Evolutionary conservation across 1,139 yeast species (phyloP).

Genomic region (Hanseniaspora sp.): DNA sequence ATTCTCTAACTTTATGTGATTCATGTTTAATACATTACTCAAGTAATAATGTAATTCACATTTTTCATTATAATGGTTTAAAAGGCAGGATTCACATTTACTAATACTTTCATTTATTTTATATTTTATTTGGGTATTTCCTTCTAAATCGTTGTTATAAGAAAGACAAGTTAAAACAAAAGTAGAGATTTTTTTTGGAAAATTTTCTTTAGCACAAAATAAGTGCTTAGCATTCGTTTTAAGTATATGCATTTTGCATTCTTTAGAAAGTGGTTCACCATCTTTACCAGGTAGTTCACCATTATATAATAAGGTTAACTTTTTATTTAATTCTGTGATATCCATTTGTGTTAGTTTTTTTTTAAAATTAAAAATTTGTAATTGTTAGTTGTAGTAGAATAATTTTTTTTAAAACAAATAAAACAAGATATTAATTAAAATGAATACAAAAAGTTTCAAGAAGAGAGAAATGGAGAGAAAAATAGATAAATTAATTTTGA

Average conservation of each 20-base stretch:
- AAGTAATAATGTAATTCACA: constrained; percentile 43
- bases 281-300: constrained; percentile 19
- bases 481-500: too few relatives aligned
- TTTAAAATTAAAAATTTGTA: not conserved
- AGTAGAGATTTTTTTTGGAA: constrained; percentile 35
- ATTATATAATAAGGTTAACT: not conserved
- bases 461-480: too few relatives aligned
- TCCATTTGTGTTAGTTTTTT: not conserved
- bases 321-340: not conserved
- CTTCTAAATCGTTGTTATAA: constrained; percentile 37
- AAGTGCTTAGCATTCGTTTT: constrained; percentile 34
- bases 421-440: too few relatives aligned
- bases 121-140: constrained; percentile 32
- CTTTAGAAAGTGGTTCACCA: constrained; percentile 25
- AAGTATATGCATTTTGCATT: constrained; percentile 23
- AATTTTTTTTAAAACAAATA: too few relatives aligned
- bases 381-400: not conserved
- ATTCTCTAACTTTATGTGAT: constrained; percentile 38
- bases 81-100: constrained; percentile 43
- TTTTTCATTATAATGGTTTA: constrained; percentile 43
- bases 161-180: constrained; percentile 52
- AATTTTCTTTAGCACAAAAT: constrained; percentile 45
- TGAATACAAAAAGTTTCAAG: too few relatives aligned
- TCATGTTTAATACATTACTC: constrained; percentile 40
- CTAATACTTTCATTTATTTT: constrained; percentile 34